Base-by-base conservation (phyloP, 306 rosid genomes). In the Corylus heterophylla region DNA sequence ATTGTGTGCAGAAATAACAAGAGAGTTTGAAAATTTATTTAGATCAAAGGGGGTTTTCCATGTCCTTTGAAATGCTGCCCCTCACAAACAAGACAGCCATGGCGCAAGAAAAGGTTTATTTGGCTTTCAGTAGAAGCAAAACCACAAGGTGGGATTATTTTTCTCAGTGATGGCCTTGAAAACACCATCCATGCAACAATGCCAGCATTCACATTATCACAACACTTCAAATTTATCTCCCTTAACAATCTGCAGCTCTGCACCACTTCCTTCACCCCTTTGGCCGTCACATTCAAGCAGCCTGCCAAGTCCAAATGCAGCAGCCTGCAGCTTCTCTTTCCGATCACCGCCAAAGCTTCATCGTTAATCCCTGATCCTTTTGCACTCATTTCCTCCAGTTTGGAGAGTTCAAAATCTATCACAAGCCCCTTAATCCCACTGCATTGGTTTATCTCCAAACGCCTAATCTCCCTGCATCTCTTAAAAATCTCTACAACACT, bases 191-290 rank as follows among this genome's bases (percentile, higher is more conserved):
- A 77, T 58, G 84, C 76, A 79, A 89, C 74, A 74, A 88, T 69
- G 77, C 82, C 84, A 54, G 56, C 68, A 76, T 27, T 42, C 77
- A 90, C 83, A 12, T 73, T 71, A 25, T 59, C 3, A 76, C 94
- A 90, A n/a, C 59, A 55, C 82, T 56, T 76, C 74, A 94, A 83
- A 82, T 87, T 86, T 73, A 94, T 84, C 87, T 84, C 89, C 86
- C 86, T 87, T 84, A 94, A 58, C 68, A 51, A 29, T 69, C 39
- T 81, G 86, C 97, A 94, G 35, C 83, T 85, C 78, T 63, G 54
- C 31, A 87, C 87, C 49, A 92, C 88, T 61, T 83, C 81, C 82
- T 74, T 86, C 81, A 86, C 89, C 52, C 98, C 97, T 29, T 85
- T 82, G 7, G 54, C 69, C 18, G 95, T 94, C 66, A 92, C 87